These are phyloP conservation scores for Candida khao-thaluensis DNA, from an alignment of 805 yeast species.

Conservation along the genomic window DNA sequence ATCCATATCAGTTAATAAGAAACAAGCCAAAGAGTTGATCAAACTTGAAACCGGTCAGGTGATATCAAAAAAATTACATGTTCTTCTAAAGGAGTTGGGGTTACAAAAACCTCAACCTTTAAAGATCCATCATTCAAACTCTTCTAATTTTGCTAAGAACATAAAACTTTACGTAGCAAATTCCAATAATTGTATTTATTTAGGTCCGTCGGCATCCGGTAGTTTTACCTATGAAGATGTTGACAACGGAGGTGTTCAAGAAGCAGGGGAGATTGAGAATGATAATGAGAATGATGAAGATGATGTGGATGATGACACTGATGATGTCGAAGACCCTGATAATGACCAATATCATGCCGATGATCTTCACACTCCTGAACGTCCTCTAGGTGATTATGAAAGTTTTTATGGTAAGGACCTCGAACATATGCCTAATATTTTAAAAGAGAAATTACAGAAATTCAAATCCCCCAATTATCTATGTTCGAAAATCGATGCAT, in stretches of 20 bases:
- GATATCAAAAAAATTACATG: slow-evolving; percentile 32
- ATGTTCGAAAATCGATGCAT: slow-evolving; percentile 36
- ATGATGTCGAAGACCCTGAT: neutral
- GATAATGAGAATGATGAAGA: neutral
- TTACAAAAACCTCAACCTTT: slow-evolving; percentile 40
- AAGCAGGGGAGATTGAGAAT: neutral
- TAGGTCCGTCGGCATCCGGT: slow-evolving; percentile 40
- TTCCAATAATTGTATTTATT: slow-evolving; percentile 38
- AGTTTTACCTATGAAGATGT: slow-evolving; percentile 44
- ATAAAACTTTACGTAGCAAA: slow-evolving; percentile 36
- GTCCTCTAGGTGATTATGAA: slow-evolving; percentile 1
- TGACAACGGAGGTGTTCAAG: slow-evolving; percentile 32
- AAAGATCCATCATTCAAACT: slow-evolving; percentile 25
- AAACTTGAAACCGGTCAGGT: slow-evolving; percentile 39
- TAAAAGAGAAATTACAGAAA: slow-evolving; percentile 22
- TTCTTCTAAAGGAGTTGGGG: slow-evolving; percentile 35
- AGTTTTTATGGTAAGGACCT: neutral
- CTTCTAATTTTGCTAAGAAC: slow-evolving; percentile 27
- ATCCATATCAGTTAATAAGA: slow-evolving; percentile 22
- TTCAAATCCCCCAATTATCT: slow-evolving; percentile 37
- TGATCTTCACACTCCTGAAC: neutral
- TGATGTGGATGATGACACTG: neutral
- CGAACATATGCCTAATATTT: slow-evolving; percentile 9
- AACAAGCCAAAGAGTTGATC: slow-evolving; percentile 36
- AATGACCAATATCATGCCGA: slow-evolving; percentile 2